Evolutionary conservation across 2,329 filamentous ascomycete species (phyloP), one percentile per base, ranked within the genome.

Genomic region (Xylaria sp.): DNA sequence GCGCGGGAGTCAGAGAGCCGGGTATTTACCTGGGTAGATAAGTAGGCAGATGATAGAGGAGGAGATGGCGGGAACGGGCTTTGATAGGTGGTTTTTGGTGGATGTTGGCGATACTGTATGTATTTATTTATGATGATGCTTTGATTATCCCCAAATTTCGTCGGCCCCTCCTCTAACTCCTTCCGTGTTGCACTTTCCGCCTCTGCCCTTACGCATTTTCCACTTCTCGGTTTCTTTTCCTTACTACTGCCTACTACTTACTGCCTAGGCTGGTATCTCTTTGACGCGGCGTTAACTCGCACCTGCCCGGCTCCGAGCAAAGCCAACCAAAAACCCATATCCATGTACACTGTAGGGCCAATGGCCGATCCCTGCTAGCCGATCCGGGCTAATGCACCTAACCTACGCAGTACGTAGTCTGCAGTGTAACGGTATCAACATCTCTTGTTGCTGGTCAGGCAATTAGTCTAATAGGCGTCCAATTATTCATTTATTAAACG

Each of bases 121-220:
- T 56, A 54, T 64, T 57, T 66, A 60, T 25, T 63, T 60, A 72
- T 72, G 71, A 72, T 73, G 71, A 72, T 73, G 61, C 69, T 68
- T 71, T 58, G 66, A 73, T 71, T 51, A 58, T 63, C 67, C 58
- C 55, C 23, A 32, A 58, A 46, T 48, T 25, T 37, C 18, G 9
- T 34, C 65, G 56, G 52, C 62, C 65, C 58, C 61, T 63, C 67
- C n/a, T 50, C 52, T 50, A 20, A 18, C 58, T 46, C 18, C 34
- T 37, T 46, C 62, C 51, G 44, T n/a, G 10, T 59, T 56, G 37
- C 44, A 23, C 55, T 34, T 55, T 50, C 56, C 57, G 50, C 51
- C 54, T 59, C 60, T n/a, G 52, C 8, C 28, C 18, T 23, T 65
- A 48, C 55, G 20, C 54, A 46, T 66, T 66, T 46, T 37, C 63